Conservation (phyloP, 805 yeast genomes). For the Wickerhamomyces subpelliculosus region DNA sequence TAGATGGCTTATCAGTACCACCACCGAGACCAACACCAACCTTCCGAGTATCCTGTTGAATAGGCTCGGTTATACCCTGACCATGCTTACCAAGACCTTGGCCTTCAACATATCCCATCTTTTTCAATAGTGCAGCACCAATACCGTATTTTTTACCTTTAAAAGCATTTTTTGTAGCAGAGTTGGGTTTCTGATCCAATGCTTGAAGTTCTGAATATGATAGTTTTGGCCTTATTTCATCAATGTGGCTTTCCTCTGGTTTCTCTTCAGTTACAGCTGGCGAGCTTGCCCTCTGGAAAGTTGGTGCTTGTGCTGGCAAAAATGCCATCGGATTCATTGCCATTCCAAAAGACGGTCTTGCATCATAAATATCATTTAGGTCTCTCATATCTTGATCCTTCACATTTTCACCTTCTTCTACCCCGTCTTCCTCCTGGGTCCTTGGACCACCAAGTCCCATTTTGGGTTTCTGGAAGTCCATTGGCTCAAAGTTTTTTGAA, state of each 20-base stretch:
- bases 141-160: slow-evolving; percentile 54
- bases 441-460: not conserved
- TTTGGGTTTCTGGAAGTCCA: slow-evolving; percentile 1
- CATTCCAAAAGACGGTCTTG: slow-evolving; percentile 17
- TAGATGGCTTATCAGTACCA: slow-evolving; percentile 10
- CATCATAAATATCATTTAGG: slow-evolving; percentile 13
- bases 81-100: slow-evolving; percentile 73
- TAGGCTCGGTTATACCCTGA: slow-evolving; percentile 75
- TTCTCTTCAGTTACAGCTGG: no score
- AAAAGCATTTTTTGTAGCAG: slow-evolving; percentile 6
- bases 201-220: slow-evolving; percentile 1
- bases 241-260: no score
- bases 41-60: slow-evolving; percentile 53
- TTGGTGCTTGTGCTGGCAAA: no score
- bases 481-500: not conserved
- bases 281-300: no score
- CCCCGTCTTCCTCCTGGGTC: slow-evolving; percentile 7
- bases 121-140: slow-evolving; percentile 69
- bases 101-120: slow-evolving; percentile 87
- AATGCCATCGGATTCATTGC: no score
- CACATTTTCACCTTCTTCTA: slow-evolving; percentile 18
- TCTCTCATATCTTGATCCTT: slow-evolving; percentile 5
- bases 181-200: not conserved
- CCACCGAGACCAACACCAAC: slow-evolving; percentile 75
- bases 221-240: slow-evolving; percentile 18